Evolutionary conservation across 2,329 filamentous ascomycete species (phyloP), one percentile per base, ranked within the genome.

Genomic region (Verticillium dahliae): DNA sequence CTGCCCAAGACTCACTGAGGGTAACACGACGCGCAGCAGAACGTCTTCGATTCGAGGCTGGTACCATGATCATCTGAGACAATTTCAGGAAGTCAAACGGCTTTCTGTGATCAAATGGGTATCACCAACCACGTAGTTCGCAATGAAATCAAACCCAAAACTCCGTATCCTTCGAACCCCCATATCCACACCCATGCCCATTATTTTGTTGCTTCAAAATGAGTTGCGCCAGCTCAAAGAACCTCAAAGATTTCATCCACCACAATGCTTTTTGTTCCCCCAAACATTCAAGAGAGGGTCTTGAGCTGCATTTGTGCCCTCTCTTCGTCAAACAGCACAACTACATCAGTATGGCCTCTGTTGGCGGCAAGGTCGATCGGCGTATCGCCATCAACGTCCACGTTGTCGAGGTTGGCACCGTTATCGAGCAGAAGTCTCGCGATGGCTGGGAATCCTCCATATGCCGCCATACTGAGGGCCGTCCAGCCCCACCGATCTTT

Each of bases 1-100:
- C 13, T 70, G 33, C 68, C 68, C 18, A 62, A 66, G 35, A 63
- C 58, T 4, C 63, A 63, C 33, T 52, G 38, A 14, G 31, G 7
- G 27, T 1, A 3, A 4, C 27, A 34, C 1, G 11, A 27, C 13
- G 45, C 6, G 15, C 13, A 41, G 39, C 3, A 15, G 15, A 41
- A 41, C 15, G 13, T 6, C 13, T 41, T 41, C 3, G 15, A 14
- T n/a, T 14, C 6, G 39, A 11, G 15, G 39, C 39, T 41, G 7
- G 3, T 52, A 27, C 10, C 9, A 2, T 22, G 18, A 27, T 52
- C 7, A 52, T 52, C n/a, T 52, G 45, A 22, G 18, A 52, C 4
- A 5, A 52, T 22, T 11, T 11, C 13, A 4, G 10, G 4, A 10
- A 18, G 3, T 7, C 4, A 7, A 18, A 7, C 1, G 11, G 9